A percentile compares a stretch with the other conserved stretches of the same genome.
Evolutionary conservation across 495 filamentous ascomycete species (phyloP).

Genomic region (Annulohypoxylon bovei): DNA sequence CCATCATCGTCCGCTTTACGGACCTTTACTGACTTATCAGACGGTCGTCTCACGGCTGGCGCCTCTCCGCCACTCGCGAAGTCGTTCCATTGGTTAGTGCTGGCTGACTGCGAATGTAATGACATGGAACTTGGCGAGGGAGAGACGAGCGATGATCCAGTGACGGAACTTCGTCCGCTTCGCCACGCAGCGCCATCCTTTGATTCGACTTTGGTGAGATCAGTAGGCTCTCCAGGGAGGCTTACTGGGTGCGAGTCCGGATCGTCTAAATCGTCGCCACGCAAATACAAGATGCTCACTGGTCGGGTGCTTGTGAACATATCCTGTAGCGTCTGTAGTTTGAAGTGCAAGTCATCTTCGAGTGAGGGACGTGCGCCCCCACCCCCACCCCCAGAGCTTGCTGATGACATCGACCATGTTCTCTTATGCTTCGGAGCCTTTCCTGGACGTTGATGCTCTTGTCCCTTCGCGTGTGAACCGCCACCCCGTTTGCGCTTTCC

Average conservation of each 20-base stretch:
- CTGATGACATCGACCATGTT: conserved; percentile 95
- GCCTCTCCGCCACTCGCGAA: conserved; percentile 49
- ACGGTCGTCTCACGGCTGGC: conserved; percentile 53
- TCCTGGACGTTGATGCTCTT: conserved; percentile 66
- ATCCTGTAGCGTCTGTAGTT: conserved; percentile 84
- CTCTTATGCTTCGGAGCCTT: conserved; percentile 91
- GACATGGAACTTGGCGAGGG: conserved; percentile 75
- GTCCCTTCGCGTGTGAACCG: conserved; percentile 60
- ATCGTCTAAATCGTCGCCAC: conserved; percentile 86
- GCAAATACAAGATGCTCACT: conserved; percentile 83
- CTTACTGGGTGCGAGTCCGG: conserved; percentile 86
- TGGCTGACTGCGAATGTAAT: conserved; percentile 65
- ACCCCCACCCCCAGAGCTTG: conserved; percentile 70
- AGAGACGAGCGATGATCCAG: conserved; percentile 72
- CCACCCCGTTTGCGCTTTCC: conserved; percentile 85
- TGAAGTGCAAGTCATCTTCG: conserved; percentile 90
- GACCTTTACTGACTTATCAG: conserved; percentile 62
- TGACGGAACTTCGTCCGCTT: conserved; percentile 64
- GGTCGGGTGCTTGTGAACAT: conserved; percentile 95
- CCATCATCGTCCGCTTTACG: conserved; percentile 61
- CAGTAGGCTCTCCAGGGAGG: conserved; percentile 72
- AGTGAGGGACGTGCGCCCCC: conserved; percentile 62
- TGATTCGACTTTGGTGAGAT: conserved; percentile 66
- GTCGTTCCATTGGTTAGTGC: conserved; percentile 50
- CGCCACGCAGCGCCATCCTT: conserved; percentile 64